phyloP scores from a whole-genome alignment of 139 green algal species.

The Ettlia oleoabundans region DNA sequence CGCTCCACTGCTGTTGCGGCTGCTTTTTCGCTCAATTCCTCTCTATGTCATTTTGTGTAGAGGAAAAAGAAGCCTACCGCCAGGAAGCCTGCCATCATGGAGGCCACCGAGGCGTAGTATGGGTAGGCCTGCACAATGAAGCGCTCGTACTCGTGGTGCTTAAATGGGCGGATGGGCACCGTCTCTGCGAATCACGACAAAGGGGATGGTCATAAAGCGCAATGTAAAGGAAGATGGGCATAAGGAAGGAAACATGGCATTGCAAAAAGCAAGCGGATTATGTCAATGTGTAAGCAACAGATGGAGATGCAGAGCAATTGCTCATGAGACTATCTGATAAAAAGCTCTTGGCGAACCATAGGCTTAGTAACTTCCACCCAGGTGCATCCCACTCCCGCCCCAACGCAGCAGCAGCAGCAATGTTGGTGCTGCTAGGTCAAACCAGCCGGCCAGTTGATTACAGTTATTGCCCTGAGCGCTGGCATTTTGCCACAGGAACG shows the following conservation, averaged over 20 bases:
- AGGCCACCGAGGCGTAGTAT: conserved; percentile 81
- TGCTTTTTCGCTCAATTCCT: neutral
- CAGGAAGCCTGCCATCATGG: conserved; percentile 82
- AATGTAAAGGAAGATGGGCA: neutral
- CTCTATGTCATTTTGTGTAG: conserved; percentile 66
- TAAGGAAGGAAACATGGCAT: too few species aligned
- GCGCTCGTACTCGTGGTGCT: conserved; percentile 95
- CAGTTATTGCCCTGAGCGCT: too few species aligned
- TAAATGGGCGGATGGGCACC: conserved; percentile 91
- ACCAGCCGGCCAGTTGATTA: neutral
- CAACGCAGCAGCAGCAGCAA: neutral
- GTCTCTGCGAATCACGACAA: conserved; percentile 39
- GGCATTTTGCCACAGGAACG: too few species aligned
- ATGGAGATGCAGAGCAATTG: too few species aligned
- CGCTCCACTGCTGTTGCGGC: too few species aligned
- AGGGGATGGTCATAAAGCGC: neutral
- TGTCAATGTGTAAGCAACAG: too few species aligned
- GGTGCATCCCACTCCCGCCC: too few species aligned
- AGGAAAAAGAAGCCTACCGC: conserved; percentile 72
- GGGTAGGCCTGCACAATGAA: conserved; percentile 86
- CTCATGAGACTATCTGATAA: too few species aligned
- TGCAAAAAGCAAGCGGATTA: too few species aligned
- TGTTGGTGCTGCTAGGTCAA: neutral
- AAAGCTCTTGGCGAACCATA: too few species aligned
- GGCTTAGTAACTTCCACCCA: too few species aligned